Evolutionary conservation across 2,329 filamentous ascomycete genomes (phyloP).

Genomic region (Xylariaceae sp.): DNA sequence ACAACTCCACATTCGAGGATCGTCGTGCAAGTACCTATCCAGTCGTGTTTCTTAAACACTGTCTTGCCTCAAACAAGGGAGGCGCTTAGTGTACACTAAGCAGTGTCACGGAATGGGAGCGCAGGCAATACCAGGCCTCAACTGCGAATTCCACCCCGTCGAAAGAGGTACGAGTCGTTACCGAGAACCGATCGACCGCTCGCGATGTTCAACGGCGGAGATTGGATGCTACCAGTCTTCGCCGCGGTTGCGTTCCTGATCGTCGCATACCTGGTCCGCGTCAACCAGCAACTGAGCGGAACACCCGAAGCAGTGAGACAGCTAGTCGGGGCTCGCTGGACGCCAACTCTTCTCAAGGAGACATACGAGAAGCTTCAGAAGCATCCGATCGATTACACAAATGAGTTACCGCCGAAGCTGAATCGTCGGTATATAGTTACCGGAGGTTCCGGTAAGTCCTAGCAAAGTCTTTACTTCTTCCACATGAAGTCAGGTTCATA

Average conservation of each 20-base stretch:
- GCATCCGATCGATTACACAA: slow-evolving; percentile 36
- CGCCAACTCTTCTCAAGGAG: slow-evolving; percentile 32
- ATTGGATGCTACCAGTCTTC: slow-evolving; percentile 9
- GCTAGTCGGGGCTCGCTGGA: slow-evolving; percentile 35
- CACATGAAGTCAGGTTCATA: neutral
- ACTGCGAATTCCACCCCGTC: neutral
- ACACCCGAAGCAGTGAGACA: slow-evolving; percentile 35
- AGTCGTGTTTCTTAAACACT: neutral
- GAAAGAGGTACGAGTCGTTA: neutral
- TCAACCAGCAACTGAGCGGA: slow-evolving; percentile 35
- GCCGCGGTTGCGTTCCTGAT: slow-evolving; percentile 13
- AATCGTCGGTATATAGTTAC: slow-evolving; percentile 42
- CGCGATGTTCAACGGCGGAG: slow-evolving; percentile 8
- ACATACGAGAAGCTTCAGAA: slow-evolving; percentile 34
- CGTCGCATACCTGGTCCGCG: slow-evolving; percentile 33
- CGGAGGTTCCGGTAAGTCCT: slow-evolving; percentile 41
- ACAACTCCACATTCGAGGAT: neutral
- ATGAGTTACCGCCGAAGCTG: slow-evolving; percentile 37
- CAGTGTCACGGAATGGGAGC: neutral
- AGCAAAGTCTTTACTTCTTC: neutral
- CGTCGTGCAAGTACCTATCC: neutral
- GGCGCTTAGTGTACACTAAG: neutral
- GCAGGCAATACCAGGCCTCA: neutral
- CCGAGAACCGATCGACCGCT: neutral
- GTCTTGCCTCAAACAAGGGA: neutral